phyloP scores from a whole-genome alignment of 2,329 filamentous ascomycete genomes.

The Aspergillus piperis region DNA sequence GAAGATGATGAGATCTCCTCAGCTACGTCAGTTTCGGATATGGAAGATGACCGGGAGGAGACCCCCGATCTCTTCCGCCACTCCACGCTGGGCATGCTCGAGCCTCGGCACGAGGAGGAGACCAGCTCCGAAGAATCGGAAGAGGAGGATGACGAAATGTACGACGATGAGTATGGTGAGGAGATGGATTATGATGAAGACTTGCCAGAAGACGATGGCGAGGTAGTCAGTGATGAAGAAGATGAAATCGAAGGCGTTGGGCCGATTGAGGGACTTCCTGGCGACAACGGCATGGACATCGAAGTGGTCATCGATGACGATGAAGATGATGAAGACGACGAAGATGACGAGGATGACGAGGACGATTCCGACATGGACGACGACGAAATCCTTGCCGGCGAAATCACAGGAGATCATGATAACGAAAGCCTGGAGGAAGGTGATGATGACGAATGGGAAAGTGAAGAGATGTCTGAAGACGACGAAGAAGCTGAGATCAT shows the following conservation, averaged over 20 bases:
- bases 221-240: conserved; percentile 85
- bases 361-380: conserved; percentile 63
- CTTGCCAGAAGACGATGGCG: conserved; percentile 74
- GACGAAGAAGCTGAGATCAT: conserved; percentile 49
- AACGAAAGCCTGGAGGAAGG: conserved; percentile 51
- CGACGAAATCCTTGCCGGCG: conserved; percentile 54
- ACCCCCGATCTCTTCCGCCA: conserved; percentile 97
- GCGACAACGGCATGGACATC: conserved; percentile 67
- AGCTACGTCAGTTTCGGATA: conserved; percentile 83
- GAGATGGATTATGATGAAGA: conserved; percentile 94
- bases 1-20: conserved; percentile 88
- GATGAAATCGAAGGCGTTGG: conserved; percentile 82
- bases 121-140: conserved; percentile 70
- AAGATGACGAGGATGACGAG: conserved; percentile 60
- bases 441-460: conserved; percentile 53
- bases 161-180: conserved; percentile 82
- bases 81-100: conserved; percentile 91
- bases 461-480: conserved; percentile 50
- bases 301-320: conserved; percentile 84
- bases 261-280: conserved; percentile 63
- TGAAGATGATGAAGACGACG: conserved; percentile 64
- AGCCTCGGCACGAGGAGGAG: conserved; percentile 77
- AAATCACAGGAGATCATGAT: conserved; percentile 59
- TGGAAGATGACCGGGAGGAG: conserved; percentile 84
- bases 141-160: conserved; percentile 87